Conservation (phyloP, 352 stramenopile genomes). For the Phytophthora crassamura region DNA sequence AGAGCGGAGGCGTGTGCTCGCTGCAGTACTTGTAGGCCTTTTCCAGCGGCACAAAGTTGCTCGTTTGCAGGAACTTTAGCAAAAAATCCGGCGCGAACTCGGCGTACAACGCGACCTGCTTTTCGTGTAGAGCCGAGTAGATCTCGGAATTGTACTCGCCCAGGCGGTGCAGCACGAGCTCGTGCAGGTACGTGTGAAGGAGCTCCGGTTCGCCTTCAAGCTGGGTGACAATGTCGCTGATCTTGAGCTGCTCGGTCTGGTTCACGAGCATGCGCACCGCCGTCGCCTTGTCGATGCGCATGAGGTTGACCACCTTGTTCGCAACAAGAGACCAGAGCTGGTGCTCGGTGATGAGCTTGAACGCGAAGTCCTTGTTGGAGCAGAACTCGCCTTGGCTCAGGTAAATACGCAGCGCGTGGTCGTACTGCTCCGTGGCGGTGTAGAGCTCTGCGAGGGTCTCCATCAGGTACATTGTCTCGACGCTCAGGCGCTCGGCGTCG, state of each 20-base stretch:
- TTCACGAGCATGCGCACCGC: slow-evolving; percentile 83
- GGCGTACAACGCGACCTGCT: slow-evolving; percentile 77
- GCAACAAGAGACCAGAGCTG: slow-evolving; percentile 81
- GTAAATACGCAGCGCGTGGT: slow-evolving; percentile 86
- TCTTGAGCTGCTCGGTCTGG: slow-evolving; percentile 83
- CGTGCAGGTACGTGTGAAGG: slow-evolving; percentile 80
- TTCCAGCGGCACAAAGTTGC: slow-evolving; percentile 83
- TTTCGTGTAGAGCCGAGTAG: slow-evolving; percentile 76
- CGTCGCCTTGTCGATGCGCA: slow-evolving; percentile 76
- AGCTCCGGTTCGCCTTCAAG: slow-evolving; percentile 66
- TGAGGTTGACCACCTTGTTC: slow-evolving; percentile 80
- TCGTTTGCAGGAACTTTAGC: slow-evolving; percentile 82
- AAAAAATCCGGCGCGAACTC: slow-evolving; percentile 69
- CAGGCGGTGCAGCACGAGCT: slow-evolving; percentile 72
- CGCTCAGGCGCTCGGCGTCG: slow-evolving; percentile 59
- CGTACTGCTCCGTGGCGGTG: slow-evolving; percentile 82
- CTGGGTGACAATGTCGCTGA: slow-evolving; percentile 78
- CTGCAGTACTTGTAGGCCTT: slow-evolving; percentile 87
- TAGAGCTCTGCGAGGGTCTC: slow-evolving; percentile 85
- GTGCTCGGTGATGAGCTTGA: slow-evolving; percentile 86
- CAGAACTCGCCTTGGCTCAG: slow-evolving; percentile 85
- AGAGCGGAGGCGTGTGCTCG: slow-evolving; percentile 72
- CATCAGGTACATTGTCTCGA: slow-evolving; percentile 86
- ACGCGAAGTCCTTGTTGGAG: slow-evolving; percentile 87
- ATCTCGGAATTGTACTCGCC: slow-evolving; percentile 83